Percentiles rank a stretch among this genome's conserved stretches.
These are phyloP conservation scores for Nicotiana tomentosiformis DNA, from an alignment of 257 asterid species.

Conservation along the genomic window DNA sequence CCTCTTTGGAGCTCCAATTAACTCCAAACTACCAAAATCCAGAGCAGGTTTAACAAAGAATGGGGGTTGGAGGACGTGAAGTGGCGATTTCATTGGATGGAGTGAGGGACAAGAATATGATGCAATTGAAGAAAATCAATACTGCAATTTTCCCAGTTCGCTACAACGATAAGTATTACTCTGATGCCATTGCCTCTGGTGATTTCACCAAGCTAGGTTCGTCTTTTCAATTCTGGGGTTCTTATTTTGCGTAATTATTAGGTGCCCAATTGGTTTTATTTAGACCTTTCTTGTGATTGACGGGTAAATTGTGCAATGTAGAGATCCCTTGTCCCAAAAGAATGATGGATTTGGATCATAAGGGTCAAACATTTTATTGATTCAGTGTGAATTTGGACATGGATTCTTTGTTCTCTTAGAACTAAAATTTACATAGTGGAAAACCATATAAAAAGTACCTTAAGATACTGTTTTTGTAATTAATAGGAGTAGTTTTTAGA, in stretches of 20 bases:
- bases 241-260: background rate
- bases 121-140: slow-evolving; percentile 93
- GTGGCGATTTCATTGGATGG: slow-evolving; percentile 68
- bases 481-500: background rate
- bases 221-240: background rate
- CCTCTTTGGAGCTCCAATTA: too few species aligned
- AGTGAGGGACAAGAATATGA: slow-evolving; percentile 83
- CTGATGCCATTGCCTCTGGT: slow-evolving; percentile 86
- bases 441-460: background rate
- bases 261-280: background rate
- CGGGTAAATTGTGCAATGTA: background rate
- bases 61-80: slow-evolving; percentile 40
- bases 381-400: background rate
- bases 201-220: slow-evolving; percentile 90
- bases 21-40: background rate
- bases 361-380: background rate
- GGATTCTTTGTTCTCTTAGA: background rate
- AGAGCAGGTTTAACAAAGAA: background rate
- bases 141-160: slow-evolving; percentile 86
- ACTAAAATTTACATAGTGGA: background rate
- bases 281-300: background rate
- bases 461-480: background rate
- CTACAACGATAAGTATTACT: slow-evolving; percentile 83
- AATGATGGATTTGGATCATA: background rate
- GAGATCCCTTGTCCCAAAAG: background rate